Evolutionary conservation across 768 basidiomycete genomes (phyloP).

Genomic region (Suillus placidus): DNA sequence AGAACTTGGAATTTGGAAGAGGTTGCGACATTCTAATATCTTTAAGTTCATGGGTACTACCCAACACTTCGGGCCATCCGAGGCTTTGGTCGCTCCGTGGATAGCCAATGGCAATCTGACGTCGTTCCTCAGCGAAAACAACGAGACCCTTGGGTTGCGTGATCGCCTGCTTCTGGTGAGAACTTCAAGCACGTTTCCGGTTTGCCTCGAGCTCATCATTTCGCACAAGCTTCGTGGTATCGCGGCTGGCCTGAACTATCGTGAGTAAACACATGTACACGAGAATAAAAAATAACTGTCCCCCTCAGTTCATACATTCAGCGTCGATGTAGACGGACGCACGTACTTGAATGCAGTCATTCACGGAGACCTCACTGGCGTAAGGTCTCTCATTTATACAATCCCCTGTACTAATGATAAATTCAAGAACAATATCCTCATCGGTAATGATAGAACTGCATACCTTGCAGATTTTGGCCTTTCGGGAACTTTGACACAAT

Average conservation of each 20-base stretch:
- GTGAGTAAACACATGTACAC: not conserved
- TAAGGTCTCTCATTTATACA: not conserved
- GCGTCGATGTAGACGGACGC: not conserved
- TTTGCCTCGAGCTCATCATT: not conserved
- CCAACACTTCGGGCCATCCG: conserved; percentile 20
- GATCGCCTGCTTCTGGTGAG: conserved; percentile 22
- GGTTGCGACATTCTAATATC: conserved; percentile 22
- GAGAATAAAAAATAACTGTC: not conserved
- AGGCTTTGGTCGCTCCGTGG: conserved; percentile 26
- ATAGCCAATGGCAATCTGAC: conserved; percentile 18
- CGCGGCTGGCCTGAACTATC: conserved; percentile 2
- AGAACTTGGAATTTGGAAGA: conserved; percentile 27
- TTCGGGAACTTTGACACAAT: conserved; percentile 40
- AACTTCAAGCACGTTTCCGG: not conserved
- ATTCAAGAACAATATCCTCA: conserved; percentile 25
- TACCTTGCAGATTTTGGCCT: conserved; percentile 49
- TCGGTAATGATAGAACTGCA: conserved; percentile 40
- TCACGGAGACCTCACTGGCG: conserved; percentile 14
- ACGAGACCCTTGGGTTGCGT: conserved; percentile 7
- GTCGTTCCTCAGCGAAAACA: conserved; percentile 13
- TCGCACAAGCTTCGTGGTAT: not conserved
- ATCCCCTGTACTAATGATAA: not conserved
- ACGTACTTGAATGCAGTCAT: not conserved
- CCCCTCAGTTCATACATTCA: not conserved
- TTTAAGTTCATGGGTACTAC: conserved; percentile 19